These are phyloP conservation scores for Galerina sulciceps DNA, from an alignment of 768 basidiomycete species.

Conservation along the genomic window DNA sequence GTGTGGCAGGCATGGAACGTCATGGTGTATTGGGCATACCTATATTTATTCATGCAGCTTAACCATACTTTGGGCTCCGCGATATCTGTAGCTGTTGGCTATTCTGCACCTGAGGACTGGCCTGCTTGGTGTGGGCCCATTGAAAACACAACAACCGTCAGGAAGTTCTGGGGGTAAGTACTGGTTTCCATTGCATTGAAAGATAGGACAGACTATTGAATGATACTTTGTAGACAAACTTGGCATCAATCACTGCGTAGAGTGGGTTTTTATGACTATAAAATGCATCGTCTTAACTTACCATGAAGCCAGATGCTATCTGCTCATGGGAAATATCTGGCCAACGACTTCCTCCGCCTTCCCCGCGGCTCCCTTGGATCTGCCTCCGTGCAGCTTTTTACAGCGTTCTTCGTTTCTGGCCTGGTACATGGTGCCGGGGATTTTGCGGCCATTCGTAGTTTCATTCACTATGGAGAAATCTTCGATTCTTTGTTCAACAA, in stretches of 20 bases:
- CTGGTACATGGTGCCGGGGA: conserved; percentile 35
- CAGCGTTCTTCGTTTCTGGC: conserved; percentile 37
- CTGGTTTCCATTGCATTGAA: conserved; percentile 24
- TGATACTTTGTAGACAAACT: conserved; percentile 21
- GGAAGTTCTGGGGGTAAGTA: conserved; percentile 44
- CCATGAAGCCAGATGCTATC: conserved; percentile 4
- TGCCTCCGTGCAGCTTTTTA: conserved; percentile 35
- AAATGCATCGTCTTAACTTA: neutral
- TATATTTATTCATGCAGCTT: conserved; percentile 13
- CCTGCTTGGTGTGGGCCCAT: conserved; percentile 36
- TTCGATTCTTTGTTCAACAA: conserved; percentile 19
- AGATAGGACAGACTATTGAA: neutral
- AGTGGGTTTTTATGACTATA: conserved; percentile 22
- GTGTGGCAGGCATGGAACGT: conserved; percentile 11
- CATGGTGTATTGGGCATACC: conserved; percentile 1
- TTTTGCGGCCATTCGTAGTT: conserved; percentile 21
- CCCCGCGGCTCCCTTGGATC: conserved; percentile 27
- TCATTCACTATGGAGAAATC: conserved; percentile 4
- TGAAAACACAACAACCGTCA: conserved; percentile 37
- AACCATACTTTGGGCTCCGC: conserved; percentile 6
- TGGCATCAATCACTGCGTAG: conserved; percentile 41
- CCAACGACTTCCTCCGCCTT: conserved; percentile 26
- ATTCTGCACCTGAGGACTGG: conserved; percentile 38
- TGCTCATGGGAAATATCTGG: conserved; percentile 29
- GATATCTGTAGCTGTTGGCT: conserved; percentile 22